Percentiles rank a stretch among this genome's conserved stretches.
Conservation (phyloP, 2,329 filamentous ascomycete genomes). For the Colletotrichum sp. region DNA sequence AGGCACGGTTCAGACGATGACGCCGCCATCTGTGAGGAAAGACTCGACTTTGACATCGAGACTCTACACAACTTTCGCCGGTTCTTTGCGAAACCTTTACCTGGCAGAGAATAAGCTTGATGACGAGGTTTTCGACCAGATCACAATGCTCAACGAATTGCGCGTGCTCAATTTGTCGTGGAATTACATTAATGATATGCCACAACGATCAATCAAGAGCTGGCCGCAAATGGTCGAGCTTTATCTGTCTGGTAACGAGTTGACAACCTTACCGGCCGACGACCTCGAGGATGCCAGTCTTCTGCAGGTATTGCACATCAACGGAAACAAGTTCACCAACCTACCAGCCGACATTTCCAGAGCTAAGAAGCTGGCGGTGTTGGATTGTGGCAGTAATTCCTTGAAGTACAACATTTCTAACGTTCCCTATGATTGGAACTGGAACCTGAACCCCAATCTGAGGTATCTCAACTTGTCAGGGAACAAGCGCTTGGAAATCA, state of each 20-base stretch:
- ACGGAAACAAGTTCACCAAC: slow-evolving; percentile 97
- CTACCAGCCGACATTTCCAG: slow-evolving; percentile 94
- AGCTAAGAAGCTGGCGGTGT: slow-evolving; percentile 86
- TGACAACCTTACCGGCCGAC: slow-evolving; percentile 90
- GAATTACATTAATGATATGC: slow-evolving; percentile 92
- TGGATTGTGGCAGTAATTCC: slow-evolving; percentile 94
- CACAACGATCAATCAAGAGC: slow-evolving; percentile 82
- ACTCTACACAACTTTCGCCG: slow-evolving; percentile 85
- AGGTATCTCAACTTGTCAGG: slow-evolving; percentile 96
- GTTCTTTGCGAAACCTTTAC: slow-evolving; percentile 82
- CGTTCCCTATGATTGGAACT: slow-evolving; percentile 99
- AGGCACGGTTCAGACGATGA: slow-evolving; percentile 51
- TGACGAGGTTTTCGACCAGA: slow-evolving; percentile 93
- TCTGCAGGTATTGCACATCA: slow-evolving; percentile 90
- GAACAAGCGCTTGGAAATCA: slow-evolving; percentile 95
- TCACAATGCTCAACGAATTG: slow-evolving; percentile 81
- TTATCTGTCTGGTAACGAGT: slow-evolving; percentile 92
- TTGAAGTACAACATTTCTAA: slow-evolving; percentile 99
- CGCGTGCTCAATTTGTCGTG: slow-evolving; percentile 92
- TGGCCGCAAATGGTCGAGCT: slow-evolving; percentile 92
- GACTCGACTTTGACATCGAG: slow-evolving; percentile 86
- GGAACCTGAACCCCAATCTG: slow-evolving; percentile 96
- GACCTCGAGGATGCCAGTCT: slow-evolving; percentile 90
- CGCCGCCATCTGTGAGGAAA: slow-evolving; percentile 70
- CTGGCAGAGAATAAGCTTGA: slow-evolving; percentile 93